These are phyloP conservation scores for Ascochyta pisi DNA, from an alignment of 2,329 filamentous ascomycete genomes.

Conservation along the genomic window DNA sequence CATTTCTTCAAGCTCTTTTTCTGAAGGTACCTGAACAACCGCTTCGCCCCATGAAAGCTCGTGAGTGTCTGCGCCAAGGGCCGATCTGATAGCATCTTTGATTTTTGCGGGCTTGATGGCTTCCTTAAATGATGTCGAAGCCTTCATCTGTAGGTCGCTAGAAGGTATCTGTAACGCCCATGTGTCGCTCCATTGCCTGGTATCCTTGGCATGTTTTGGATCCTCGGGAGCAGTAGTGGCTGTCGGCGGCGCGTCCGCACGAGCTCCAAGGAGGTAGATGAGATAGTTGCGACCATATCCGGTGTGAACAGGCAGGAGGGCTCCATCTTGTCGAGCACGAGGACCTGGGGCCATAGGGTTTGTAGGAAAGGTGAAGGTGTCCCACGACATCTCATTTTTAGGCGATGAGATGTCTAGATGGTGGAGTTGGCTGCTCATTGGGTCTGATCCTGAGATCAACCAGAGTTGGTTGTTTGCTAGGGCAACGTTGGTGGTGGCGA, in stretches of 20 bases:
- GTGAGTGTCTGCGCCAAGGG: slow-evolving; percentile 51
- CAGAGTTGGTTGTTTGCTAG: slow-evolving; percentile 49
- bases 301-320: slow-evolving; percentile 51
- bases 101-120: slow-evolving; percentile 52
- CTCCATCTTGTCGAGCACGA: slow-evolving; percentile 47
- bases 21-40: slow-evolving; percentile 47
- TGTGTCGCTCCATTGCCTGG: slow-evolving; percentile 50
- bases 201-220: slow-evolving; percentile 16
- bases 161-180: slow-evolving; percentile 56
- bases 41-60: slow-evolving; percentile 53
- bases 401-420: slow-evolving; percentile 31
- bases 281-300: slow-evolving; percentile 56
- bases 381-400: slow-evolving; percentile 42
- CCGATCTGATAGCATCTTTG: slow-evolving; percentile 53
- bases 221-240: slow-evolving; percentile 9
- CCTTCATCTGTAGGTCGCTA: slow-evolving; percentile 35
- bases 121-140: slow-evolving; percentile 32
- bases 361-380: slow-evolving; percentile 51
- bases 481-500: slow-evolving; percentile 44
- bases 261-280: slow-evolving; percentile 51
- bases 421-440: slow-evolving; percentile 40
- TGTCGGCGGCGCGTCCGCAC: slow-evolving; percentile 10
- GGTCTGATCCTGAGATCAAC: slow-evolving; percentile 47
- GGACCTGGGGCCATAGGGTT: slow-evolving; percentile 54
- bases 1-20: slow-evolving; percentile 37